Percentiles rank a stretch among this genome's conserved stretches.
phyloP scores from a whole-genome alignment of 495 filamentous ascomycete genomes.

The Penicillium odoratum region DNA sequence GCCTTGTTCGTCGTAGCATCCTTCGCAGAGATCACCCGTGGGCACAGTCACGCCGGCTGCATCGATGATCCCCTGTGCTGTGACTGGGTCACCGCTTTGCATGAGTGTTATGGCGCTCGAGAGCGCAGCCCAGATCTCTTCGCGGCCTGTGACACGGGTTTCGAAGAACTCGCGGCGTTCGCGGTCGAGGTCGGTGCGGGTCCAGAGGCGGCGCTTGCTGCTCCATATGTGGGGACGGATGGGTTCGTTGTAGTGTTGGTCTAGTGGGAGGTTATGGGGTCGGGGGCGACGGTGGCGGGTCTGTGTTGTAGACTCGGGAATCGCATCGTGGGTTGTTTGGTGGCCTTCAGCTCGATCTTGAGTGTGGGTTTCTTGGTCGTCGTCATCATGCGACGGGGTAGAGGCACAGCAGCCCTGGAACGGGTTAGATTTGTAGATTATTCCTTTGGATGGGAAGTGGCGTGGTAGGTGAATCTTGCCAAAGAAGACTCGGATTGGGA shows the following conservation, averaged over 20 bases:
- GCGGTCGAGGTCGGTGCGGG: slow-evolving; percentile 44
- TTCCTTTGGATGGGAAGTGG: not conserved
- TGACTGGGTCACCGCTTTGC: slow-evolving; percentile 59
- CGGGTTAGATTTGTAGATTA: not conserved
- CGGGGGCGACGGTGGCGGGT: slow-evolving; percentile 16
- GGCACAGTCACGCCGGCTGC: slow-evolving; percentile 80
- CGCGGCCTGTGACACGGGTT: slow-evolving; percentile 73
- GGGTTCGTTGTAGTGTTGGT: slow-evolving; percentile 52
- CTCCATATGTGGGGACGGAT: slow-evolving; percentile 52
- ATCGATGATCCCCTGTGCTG: slow-evolving; percentile 74
- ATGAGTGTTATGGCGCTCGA: slow-evolving; percentile 64
- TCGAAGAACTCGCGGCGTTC: slow-evolving; percentile 73
- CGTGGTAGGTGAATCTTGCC: not conserved
- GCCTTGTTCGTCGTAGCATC: slow-evolving; percentile 77
- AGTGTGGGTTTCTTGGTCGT: slow-evolving; percentile 16
- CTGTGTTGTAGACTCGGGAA: slow-evolving; percentile 6
- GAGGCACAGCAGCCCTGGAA: slow-evolving; percentile 45
- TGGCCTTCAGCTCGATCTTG: slow-evolving; percentile 17
- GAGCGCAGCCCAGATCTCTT: slow-evolving; percentile 78
- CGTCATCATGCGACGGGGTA: slow-evolving; percentile 34
- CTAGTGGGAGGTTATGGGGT: slow-evolving; percentile 28
- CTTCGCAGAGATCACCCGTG: slow-evolving; percentile 67
- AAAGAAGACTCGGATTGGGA: no score
- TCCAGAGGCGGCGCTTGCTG: slow-evolving; percentile 54
- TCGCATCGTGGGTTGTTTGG: slow-evolving; percentile 11